Conservation (phyloP, 345 rosid species). For the Eucalyptus regnans region DNA sequence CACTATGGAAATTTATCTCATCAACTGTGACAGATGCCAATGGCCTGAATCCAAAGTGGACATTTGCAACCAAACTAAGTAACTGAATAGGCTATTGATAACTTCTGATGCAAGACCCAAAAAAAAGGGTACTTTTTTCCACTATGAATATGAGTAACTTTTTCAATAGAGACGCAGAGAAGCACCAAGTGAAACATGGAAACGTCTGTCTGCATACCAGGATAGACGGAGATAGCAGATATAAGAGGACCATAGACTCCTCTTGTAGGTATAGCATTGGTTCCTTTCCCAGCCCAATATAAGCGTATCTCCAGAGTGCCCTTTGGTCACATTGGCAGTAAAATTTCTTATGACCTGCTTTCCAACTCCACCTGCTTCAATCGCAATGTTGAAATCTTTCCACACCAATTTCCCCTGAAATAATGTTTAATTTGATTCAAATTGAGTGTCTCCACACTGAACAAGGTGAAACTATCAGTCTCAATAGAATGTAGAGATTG, state of each 20-base stretch:
- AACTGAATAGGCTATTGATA: background rate
- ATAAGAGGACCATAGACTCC: constrained; percentile 68
- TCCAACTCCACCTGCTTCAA: constrained; percentile 32
- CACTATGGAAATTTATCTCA: background rate
- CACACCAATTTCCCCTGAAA: constrained; percentile 36
- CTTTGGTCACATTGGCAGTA: constrained; percentile 6
- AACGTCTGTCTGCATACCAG: background rate
- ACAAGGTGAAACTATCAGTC: background rate
- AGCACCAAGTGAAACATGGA: background rate
- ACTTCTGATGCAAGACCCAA: background rate
- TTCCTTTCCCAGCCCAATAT: constrained; percentile 61
- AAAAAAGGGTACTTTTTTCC: background rate
- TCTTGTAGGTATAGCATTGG: constrained; percentile 18
- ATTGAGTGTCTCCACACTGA: background rate
- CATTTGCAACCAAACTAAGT: background rate
- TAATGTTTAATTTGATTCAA: background rate
- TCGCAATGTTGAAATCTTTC: constrained; percentile 44
- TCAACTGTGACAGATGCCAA: background rate
- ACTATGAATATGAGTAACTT: background rate
- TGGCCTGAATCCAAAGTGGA: background rate
- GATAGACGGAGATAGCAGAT: constrained; percentile 29
- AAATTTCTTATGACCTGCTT: constrained; percentile 13
- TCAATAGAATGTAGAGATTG: background rate
- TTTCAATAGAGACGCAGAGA: background rate
- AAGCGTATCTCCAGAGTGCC: constrained; percentile 45